Base-by-base conservation (phyloP, 176 grass and related monocot species). In the Panicum miliaceum region DNA sequence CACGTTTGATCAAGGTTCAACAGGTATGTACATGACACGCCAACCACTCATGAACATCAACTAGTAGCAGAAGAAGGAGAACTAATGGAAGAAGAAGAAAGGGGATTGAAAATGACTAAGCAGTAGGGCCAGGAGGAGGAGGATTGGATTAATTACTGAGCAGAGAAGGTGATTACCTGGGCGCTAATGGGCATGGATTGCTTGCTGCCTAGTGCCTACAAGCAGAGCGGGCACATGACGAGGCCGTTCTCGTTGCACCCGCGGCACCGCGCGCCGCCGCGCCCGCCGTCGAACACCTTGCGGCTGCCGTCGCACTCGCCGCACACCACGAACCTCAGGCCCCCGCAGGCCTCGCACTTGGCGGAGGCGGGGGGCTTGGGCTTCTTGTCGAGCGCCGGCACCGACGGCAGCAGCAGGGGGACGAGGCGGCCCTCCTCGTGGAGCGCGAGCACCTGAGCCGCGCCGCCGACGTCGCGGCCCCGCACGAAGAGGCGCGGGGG, bases 211-310 rank as follows among this genome's bases (percentile, higher is more conserved):
- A n/a, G n/a, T 40, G 32, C 63, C 27, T 66, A 66, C 14, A 66
- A 50, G 45, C 93, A 96, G 54, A 89, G 73, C 32, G 54, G 82
- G 77, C 93, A 96, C 80, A 73, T 79, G 74, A 77, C 80, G 74
- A 96, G 93, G 37, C 93, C 90, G 76, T 93, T 96, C 86, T 96
- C 93, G 81, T 96, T 96, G 85, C 93, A 96, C 51, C 34, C 15
- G 3, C 25, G 22, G 84, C 93, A 96, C 20, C 77, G 88, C 69
- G 73, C 80, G 32, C n/a, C 60, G 78, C 61, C 45, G 60, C 81
- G 37, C 46, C 78, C 77, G 67, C 82, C 77, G 72, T 93, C 81
- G 81, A 80, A 83, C 60, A 90, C 82, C 80, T 93, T 96, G 2
- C 80, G 82, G 75, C 90, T 91, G 14, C 93, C 93, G 68, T 89